Conservation (phyloP, 1,139 yeast species). For the Saccharomyces hybrid region DNA sequence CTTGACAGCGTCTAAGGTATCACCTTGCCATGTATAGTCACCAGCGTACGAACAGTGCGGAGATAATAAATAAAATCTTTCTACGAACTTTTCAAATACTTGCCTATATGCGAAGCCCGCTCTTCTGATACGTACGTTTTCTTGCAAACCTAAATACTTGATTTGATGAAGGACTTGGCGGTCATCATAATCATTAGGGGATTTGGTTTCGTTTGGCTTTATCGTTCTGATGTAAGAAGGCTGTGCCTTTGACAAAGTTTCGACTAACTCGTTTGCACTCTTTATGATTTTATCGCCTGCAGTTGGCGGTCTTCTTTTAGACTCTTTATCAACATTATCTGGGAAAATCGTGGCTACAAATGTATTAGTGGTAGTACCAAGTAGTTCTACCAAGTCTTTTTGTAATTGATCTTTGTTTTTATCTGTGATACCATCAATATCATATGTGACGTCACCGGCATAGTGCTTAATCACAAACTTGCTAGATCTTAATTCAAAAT, state of each 20-base stretch:
- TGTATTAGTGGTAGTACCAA: conserved; percentile 61
- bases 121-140: conserved; percentile 93
- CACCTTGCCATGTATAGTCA: conserved; percentile 93
- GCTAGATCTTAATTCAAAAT: conserved; percentile 81
- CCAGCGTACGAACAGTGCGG: conserved; percentile 95
- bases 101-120: conserved; percentile 99
- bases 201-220: conserved; percentile 90
- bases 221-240: conserved; percentile 97
- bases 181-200: conserved; percentile 87
- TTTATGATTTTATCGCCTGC: conserved; percentile 91
- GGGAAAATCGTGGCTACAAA: conserved; percentile 74
- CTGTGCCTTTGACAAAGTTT: conserved; percentile 77
- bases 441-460: conserved; percentile 97
- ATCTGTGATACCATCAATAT: conserved; percentile 86
- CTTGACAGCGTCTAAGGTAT: conserved; percentile 68
- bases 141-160: conserved; percentile 91
- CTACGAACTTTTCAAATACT: conserved; percentile 94
- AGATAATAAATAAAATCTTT: conserved; percentile 83
- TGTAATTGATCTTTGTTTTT: conserved; percentile 93
- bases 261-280: conserved; percentile 86
- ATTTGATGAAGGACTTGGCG: conserved; percentile 91
- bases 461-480: conserved; percentile 91
- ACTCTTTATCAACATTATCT: conserved; percentile 58
- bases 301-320: conserved; percentile 88
- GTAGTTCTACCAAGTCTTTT: conserved; percentile 75